phyloP scores from a whole-genome alignment of 257 asterid genomes.

The Fraxinus americana region DNA sequence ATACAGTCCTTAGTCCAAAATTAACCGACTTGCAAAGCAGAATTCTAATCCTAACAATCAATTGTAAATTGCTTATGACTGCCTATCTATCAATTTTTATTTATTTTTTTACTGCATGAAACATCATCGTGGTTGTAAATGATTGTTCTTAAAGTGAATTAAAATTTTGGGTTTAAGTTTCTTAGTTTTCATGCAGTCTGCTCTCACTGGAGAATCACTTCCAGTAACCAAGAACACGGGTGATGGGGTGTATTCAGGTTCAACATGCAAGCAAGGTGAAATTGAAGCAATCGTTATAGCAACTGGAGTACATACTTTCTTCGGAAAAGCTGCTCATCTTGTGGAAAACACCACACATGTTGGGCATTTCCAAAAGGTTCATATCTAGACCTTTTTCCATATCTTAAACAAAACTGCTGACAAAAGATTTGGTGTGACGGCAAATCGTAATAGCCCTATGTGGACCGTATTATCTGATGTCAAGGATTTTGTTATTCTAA shows the following conservation, averaged over 20 bases:
- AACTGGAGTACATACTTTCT: constrained; percentile 59
- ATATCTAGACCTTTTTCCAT: not conserved
- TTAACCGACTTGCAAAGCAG: not conserved
- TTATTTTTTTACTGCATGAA: constrained; percentile 1
- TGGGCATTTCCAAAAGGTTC: constrained; percentile 56
- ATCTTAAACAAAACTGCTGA: not conserved
- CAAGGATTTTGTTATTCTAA: not conserved
- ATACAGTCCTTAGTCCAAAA: not conserved
- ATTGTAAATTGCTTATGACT: not conserved
- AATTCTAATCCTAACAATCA: not conserved
- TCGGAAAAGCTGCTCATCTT: constrained; percentile 60
- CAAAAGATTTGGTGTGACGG: not conserved
- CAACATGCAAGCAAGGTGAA: constrained; percentile 60
- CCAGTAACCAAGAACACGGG: constrained; percentile 56
- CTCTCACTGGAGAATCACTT: constrained; percentile 55
- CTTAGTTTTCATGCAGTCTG: constrained; percentile 35
- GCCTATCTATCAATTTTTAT: not conserved
- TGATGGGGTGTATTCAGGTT: constrained; percentile 49
- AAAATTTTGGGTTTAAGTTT: not conserved
- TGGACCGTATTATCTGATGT: not conserved
- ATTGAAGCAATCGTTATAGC: constrained; percentile 52
- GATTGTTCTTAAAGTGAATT: not conserved
- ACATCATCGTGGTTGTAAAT: not conserved
- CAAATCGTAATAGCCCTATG: not conserved
- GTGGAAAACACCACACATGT: constrained; percentile 52